Evolutionary conservation across 2,329 filamentous ascomycete genomes (phyloP).

Genomic region (Tolypocladium pustulatum): DNA sequence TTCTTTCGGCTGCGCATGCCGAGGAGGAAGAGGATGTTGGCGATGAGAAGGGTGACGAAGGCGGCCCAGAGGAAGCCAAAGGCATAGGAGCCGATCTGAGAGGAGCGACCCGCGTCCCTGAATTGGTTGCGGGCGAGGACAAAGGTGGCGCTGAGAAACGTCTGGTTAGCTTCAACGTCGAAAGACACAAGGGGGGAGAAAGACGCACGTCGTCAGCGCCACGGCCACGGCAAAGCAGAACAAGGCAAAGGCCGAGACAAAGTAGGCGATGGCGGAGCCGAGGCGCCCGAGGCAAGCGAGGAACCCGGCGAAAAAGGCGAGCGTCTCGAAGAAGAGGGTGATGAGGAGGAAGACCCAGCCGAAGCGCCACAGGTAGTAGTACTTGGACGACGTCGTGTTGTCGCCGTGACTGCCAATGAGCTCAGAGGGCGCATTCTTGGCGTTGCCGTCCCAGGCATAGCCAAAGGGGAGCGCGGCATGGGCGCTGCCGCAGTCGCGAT

Average conservation of each 20-base stretch:
- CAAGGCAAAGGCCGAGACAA: constrained; percentile 48
- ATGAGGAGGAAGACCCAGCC: constrained; percentile 88
- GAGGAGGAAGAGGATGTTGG: constrained; percentile 56
- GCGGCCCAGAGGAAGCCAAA: constrained; percentile 73
- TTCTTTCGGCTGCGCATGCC: constrained; percentile 42
- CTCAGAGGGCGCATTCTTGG: constrained; percentile 29
- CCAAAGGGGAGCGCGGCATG: constrained; percentile 59
- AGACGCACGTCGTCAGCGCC: constrained; percentile 62
- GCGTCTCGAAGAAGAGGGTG: constrained; percentile 64
- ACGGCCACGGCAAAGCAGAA: constrained; percentile 59
- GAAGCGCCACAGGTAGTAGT: constrained; percentile 82
- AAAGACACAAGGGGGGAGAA: neutral
- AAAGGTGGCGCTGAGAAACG: constrained; percentile 39
- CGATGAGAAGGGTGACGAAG: constrained; percentile 54
- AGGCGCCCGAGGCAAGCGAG: constrained; percentile 62
- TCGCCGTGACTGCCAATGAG: constrained; percentile 42
- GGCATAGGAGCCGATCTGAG: constrained; percentile 54
- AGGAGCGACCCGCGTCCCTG: constrained; percentile 39
- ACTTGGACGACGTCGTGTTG: constrained; percentile 46
- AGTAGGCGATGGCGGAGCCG: constrained; percentile 54
- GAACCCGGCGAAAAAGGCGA: constrained; percentile 57
- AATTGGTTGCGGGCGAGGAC: constrained; percentile 62
- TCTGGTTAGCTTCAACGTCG: neutral
- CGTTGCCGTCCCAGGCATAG: constrained; percentile 52
- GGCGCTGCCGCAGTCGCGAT: constrained; percentile 52